Evolutionary conservation across 495 filamentous ascomycete species (phyloP).

Genomic region (Acidomyces sp.): DNA sequence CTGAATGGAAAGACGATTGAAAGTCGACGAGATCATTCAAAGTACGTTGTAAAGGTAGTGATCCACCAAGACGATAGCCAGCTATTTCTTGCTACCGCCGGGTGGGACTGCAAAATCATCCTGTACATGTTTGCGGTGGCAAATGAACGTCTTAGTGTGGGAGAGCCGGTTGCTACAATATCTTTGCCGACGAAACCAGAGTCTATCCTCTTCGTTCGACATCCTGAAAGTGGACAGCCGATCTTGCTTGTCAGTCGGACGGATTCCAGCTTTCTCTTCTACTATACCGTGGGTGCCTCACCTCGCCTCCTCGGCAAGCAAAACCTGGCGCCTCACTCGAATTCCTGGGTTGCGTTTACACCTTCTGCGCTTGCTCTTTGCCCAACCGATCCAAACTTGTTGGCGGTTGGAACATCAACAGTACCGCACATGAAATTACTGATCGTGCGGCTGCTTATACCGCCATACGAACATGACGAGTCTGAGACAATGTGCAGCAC

Average conservation of each 20-base stretch:
- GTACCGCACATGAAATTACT: slow-evolving; percentile 55
- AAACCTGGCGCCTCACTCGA: slow-evolving; percentile 52
- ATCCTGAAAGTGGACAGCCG: slow-evolving; percentile 34
- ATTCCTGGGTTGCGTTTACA: slow-evolving; percentile 51
- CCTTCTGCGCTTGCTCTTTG: slow-evolving; percentile 45
- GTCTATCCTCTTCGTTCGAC: slow-evolving; percentile 41
- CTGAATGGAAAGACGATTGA: slow-evolving; percentile 31
- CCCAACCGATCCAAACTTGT: slow-evolving; percentile 40
- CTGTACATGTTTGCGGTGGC: slow-evolving; percentile 34
- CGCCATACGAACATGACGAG: slow-evolving; percentile 13
- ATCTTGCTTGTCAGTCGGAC: slow-evolving; percentile 44
- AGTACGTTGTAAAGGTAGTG: slow-evolving; percentile 48
- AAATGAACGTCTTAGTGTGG: slow-evolving; percentile 18
- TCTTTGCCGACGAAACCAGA: slow-evolving; percentile 48
- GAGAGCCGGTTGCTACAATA: slow-evolving; percentile 36
- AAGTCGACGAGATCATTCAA: slow-evolving; percentile 44
- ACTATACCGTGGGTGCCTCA: slow-evolving; percentile 33
- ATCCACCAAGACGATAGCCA: slow-evolving; percentile 22
- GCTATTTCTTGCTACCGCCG: slow-evolving; percentile 46
- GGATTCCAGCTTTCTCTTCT: slow-evolving; percentile 50
- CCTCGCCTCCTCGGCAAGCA: slow-evolving; percentile 40
- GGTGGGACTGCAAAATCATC: slow-evolving; percentile 49
- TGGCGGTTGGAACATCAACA: slow-evolving; percentile 51
- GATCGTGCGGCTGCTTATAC: slow-evolving; percentile 46
- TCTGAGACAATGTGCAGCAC: slow-evolving; percentile 1